phyloP scores from a whole-genome alignment of 805 yeast species.

The Starmerella geochares region DNA sequence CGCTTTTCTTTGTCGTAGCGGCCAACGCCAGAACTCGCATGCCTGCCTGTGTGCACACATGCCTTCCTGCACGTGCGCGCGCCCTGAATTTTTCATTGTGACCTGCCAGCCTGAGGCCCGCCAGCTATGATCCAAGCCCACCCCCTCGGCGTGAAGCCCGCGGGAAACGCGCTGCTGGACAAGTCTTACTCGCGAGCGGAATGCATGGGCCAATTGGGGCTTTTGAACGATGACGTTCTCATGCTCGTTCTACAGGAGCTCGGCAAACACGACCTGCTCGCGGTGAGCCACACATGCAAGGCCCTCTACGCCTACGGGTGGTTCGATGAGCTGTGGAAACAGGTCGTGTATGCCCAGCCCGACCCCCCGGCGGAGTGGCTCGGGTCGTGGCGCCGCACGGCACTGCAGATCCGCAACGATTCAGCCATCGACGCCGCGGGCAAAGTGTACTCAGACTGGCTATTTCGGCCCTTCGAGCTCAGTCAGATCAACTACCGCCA shows the following conservation, averaged over 20 bases:
- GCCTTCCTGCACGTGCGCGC: background rate
- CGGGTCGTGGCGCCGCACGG: slow-evolving; percentile 72
- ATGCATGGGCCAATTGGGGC: slow-evolving; percentile 31
- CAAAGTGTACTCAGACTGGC: slow-evolving; percentile 58
- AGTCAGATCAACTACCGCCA: slow-evolving; percentile 53
- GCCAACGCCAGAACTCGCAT: too few relatives aligned
- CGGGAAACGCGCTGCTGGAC: slow-evolving; percentile 51
- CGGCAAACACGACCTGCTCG: slow-evolving; percentile 42
- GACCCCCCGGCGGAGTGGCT: slow-evolving; percentile 42
- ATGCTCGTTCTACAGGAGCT: slow-evolving; percentile 44
- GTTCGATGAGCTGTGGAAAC: slow-evolving; percentile 77
- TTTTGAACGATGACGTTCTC: slow-evolving; percentile 55
- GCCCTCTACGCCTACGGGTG: slow-evolving; percentile 60
- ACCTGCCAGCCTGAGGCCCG: background rate
- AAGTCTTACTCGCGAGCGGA: slow-evolving; percentile 15
- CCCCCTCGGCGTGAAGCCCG: slow-evolving; percentile 64
- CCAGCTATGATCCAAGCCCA: slow-evolving; percentile 36
- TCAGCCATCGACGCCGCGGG: slow-evolving; percentile 26
- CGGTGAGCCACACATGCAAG: slow-evolving; percentile 51
- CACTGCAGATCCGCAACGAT: slow-evolving; percentile 32
- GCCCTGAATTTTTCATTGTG: slow-evolving; percentile 8
- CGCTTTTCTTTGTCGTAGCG: too few relatives aligned
- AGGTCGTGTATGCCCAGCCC: slow-evolving; percentile 36
- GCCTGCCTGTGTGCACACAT: too few relatives aligned
- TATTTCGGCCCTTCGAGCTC: slow-evolving; percentile 76